Base-by-base conservation (phyloP, 78 protist genomes). In the Dictyostelium intermedium region DNA sequence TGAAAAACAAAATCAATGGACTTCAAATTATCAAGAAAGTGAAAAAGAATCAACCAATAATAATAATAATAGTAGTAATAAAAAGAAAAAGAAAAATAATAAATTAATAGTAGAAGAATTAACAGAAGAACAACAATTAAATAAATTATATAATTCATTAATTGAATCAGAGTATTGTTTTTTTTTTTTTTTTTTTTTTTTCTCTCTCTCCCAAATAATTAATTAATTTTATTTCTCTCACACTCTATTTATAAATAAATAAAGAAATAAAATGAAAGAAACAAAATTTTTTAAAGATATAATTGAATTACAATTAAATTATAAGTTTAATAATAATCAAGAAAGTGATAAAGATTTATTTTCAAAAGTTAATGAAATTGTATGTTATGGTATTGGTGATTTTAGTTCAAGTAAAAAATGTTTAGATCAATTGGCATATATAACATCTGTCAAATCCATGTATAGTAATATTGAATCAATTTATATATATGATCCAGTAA, bases 301-400 rank as follows among this genome's bases (percentile, higher is more conserved):
- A 14, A 34, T 78, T 4, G 85, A 78, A 30, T 13, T 30, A 7
- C 73, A 53, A 30, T 11, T 9, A 0, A 78, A 61, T 56, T 39
- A 78, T n/a, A 63, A n/a, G 18, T 25, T 30, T 14, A 60, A 60
- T 56, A 56, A 16, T 60, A n/a, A n/a, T 60, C 9, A 47, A 50
- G 61, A 50, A 50, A 39, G 35, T 10, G 34, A 76, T 27, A 18
- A 16, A 18, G 53, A 34, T 35, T 35, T 87, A 27, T 87, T 78
- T 32, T 6, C 23, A 25, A 37, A 87, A 41, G 34, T 87, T 14
- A 66, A 45, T 16, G 85, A 87, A 5, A 87, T 87, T 11, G 79
- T 87, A 25, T 87, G 92, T 78, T 87, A 87, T 78, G 92, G 92
- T 78, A 78, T 87, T 14, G 92, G 92, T 60, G 83, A 76, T 61